Conservation (phyloP, 139 green algal genomes). For the Spirogloea muscicola region DNA sequence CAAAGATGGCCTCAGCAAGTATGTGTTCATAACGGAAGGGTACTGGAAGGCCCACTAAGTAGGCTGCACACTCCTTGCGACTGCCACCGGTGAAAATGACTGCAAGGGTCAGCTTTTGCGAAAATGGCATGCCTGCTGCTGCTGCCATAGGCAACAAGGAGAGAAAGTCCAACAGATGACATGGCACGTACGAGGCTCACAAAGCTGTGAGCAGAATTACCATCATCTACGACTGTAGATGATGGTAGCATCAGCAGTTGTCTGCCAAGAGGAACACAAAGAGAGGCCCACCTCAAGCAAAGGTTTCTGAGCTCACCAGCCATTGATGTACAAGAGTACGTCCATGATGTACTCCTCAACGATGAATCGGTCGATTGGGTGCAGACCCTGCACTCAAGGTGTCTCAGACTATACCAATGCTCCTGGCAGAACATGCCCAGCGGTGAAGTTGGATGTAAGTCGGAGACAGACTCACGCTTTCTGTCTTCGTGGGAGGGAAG, state of each 20-base stretch:
- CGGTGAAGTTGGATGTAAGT: conserved; percentile 1
- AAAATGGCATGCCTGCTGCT: too few relatives aligned
- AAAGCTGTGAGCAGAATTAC: too few relatives aligned
- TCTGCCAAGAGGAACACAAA: too few relatives aligned
- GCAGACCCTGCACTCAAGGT: conserved; percentile 19
- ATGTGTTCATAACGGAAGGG: conserved; percentile 61
- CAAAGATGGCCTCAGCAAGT: conserved; percentile 77
- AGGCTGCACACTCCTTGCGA: conserved; percentile 62
- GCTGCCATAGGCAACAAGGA: too few relatives aligned
- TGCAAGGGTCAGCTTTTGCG: too few relatives aligned
- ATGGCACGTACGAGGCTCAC: too few relatives aligned
- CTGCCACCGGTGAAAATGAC: background rate
- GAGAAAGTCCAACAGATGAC: too few relatives aligned
- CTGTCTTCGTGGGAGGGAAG: conserved; percentile 35
- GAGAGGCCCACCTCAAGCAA: too few relatives aligned
- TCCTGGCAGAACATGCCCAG: background rate
- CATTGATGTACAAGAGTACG: conserved; percentile 44
- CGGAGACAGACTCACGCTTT: conserved; percentile 15
- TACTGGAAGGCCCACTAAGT: conserved; percentile 62
- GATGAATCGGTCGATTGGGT: conserved; percentile 45
- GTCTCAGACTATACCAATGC: background rate
- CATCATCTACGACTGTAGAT: too few relatives aligned
- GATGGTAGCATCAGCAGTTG: too few relatives aligned
- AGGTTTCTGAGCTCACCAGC: conserved; percentile 33
- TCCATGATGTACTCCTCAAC: conserved; percentile 48